Base-by-base conservation (phyloP, 1,284 basidiomycete genomes). In the Phylloporus sp. region DNA sequence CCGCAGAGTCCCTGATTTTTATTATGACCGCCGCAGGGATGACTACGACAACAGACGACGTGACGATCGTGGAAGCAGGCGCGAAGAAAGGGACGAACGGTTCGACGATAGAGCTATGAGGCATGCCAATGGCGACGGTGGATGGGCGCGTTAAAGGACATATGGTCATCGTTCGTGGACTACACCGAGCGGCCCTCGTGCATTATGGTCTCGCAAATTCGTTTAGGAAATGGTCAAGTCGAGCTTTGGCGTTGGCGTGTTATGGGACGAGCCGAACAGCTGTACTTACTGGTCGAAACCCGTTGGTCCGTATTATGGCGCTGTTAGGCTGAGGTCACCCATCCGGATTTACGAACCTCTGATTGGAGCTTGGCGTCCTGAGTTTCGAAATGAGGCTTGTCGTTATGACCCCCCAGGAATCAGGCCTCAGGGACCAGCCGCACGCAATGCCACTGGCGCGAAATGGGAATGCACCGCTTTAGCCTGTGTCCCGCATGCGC, bases 21-120 rank as follows among this genome's bases (percentile, higher is more conserved):
- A 81, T 87, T 86, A 88, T 90, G 89, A 91, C 78, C 88, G 89
- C 75, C 88, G 89, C 80, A 90, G 90, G 86, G 90, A 92, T 77
- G 86, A 88, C 75, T 2, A 34, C 24, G 76, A 79, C 70, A 86
- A 86, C 70, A 80, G 85, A 75, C 85, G 87, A 76, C 82, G 89
- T 74, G 88, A 90, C 74, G 88, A 90, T 71, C 74, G 74, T 62
- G 70, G 66, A 78, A 82, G 85, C 78, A 86, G 86, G 78, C 88
- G 89, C 78, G 90, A 90, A 66, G 90, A 92, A 73, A 91, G 88
- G 80, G 90, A 92, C 70, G 88, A 90, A 63, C 87, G 88, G 56
- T 88, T 78, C 78, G 90, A 91, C 57, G 90, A 92, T 67, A 85
- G 90, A 78, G 80, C 86, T 64, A 76, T 87, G 74, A 87, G 87